Evolutionary conservation across 2,329 filamentous ascomycete species (phyloP).

Genomic region (Aspergillus pseudonomiae): DNA sequence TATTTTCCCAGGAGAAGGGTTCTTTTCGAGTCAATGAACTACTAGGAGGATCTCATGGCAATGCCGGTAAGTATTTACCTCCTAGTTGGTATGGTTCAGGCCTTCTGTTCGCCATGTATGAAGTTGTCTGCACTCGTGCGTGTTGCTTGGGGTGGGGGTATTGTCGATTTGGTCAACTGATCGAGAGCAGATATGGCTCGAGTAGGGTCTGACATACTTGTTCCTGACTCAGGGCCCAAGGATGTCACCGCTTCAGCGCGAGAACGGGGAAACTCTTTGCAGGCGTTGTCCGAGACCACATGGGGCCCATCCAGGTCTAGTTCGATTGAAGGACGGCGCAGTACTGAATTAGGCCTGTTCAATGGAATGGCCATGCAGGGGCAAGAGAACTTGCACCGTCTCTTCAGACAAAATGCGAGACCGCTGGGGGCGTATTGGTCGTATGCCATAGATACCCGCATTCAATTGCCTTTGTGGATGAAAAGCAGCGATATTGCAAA

Average conservation of each 20-base stretch:
- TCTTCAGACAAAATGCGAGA: constrained; percentile 26
- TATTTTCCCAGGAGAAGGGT: not conserved
- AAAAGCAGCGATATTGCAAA: constrained; percentile 29
- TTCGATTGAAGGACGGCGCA: constrained; percentile 2
- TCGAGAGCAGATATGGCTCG: not conserved
- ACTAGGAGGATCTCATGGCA: not conserved
- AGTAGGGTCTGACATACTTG: constrained; percentile 11
- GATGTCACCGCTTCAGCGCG: not conserved
- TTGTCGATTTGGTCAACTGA: not conserved
- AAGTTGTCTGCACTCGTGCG: not conserved
- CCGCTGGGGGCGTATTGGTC: constrained; percentile 31
- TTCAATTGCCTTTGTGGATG: constrained; percentile 16
- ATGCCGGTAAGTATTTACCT: constrained; percentile 1
- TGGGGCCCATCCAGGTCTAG: constrained; percentile 7
- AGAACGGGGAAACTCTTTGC: not conserved
- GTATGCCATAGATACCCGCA: constrained; percentile 23
- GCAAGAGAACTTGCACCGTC: not conserved
- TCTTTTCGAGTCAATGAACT: not conserved
- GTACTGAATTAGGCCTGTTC: not conserved
- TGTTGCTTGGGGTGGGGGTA: not conserved
- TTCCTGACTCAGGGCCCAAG: constrained; percentile 21
- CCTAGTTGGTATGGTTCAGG: not conserved
- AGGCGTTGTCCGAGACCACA: constrained; percentile 18
- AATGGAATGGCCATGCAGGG: not conserved
- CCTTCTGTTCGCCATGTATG: not conserved